Evolutionary conservation across 202 grass and related monocot species (phyloP), one percentile per base, ranked within the genome.

Genomic region (Miscanthus sacchariflorus): DNA sequence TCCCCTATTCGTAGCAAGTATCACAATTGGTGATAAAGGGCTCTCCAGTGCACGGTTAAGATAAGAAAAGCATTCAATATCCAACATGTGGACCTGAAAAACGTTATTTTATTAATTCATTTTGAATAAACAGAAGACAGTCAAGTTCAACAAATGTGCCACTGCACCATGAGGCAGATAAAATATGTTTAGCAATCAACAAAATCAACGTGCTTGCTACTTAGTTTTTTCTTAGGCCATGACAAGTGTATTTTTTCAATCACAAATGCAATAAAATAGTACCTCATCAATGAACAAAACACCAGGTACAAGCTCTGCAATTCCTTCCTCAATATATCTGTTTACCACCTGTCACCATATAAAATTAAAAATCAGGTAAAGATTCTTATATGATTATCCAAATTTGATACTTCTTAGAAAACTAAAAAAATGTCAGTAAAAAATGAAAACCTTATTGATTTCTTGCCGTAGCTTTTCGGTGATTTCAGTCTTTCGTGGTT

Each of bases 251-350:
- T 18, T 39, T 78, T 78, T 76, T 88, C 74, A 84, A 49, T 78
- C 70, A 72, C 40, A 71, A 68, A 52, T 14, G 63, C 7, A 80
- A 77, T 88, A 90, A 80, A 83, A 77, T 78, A 6, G 67, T 80
- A 99, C 94, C 93, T 97, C 93, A 81, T 99, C 97, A 83, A 99
- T 99, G 81, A 99, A 97, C 72, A 99, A 80, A 30, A 99, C 94
- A 83, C 97, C 94, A 35, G 93, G 97, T 36, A 97, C 94, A 90
- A 99, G 94, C 93, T 99, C 97, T 80, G 94, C 97, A 77, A 99
- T 85, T 81, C 94, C 94, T 92, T 97, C 97, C 50, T 99, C 94
- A 72, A 97, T 97, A 81, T 95, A 99, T 85, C 65, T 95, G 77
- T 99, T 93, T 48, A 99, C 94, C 18, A 97, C 94, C 97, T 98